Base-by-base conservation (phyloP, 495 filamentous ascomycete genomes). In the Daldinia grandis region DNA sequence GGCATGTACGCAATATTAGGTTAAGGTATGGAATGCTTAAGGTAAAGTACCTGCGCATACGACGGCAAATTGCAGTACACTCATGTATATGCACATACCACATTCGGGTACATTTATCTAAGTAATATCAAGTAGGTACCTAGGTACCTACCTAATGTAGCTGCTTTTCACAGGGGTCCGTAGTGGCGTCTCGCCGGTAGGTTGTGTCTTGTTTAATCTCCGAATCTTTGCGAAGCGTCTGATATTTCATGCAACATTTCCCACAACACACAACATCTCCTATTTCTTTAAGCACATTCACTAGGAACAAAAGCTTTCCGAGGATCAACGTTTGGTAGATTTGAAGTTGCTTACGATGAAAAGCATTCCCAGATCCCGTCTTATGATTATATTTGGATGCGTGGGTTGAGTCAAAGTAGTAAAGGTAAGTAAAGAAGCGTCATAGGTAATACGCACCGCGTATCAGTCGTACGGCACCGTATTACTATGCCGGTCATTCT, bases 321-420 rank as follows among this genome's bases (percentile, higher is more conserved):
- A 33, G 17, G 53, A 37, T 57, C 19, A 30, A 25, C 33, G 10
- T 35, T 27, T 54, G 35, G 15, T 37, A 64, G 51, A 47, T 64
- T n/a, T 53, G 15, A 44, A 31, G 37, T 67, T 19, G 57, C 33
- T 40, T 30, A 47, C 33, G 21, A 42, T 33, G 28, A 40, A 44
- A 57, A 38, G n/a, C 27, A 69, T 55, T 49, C 24, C 38, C 28
- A 61, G 25, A 64, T 70, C 37, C 60, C 35, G 27, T 63, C 44
- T 47, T 47, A 47, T 42, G 40, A 53, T 62, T 27, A 14, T 57
- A 50, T 38, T 53, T 63, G n/a, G 42, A 58, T 51, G 12, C 21
- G n/a, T 63, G 28, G 42, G 14, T 21, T 21, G 42, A 59, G 44
- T 59, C 44, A 15, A 15, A 58, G 55, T 35, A 54, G 56, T 35